Conservation (phyloP, 2,329 filamentous ascomycete genomes). For the Oidium heveae region DNA sequence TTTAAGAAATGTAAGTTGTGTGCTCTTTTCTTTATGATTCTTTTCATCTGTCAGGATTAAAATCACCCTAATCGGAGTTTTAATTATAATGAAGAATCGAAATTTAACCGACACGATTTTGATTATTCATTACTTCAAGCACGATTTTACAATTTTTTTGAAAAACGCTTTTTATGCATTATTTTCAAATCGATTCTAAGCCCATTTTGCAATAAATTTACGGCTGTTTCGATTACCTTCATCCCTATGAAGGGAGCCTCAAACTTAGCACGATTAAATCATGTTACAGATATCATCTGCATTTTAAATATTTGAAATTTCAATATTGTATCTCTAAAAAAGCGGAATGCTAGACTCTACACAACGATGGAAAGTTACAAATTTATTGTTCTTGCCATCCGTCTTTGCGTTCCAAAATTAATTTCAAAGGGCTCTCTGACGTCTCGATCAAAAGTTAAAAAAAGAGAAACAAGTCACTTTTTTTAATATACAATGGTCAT, state of each 20-base stretch:
- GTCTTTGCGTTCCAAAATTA: conserved; percentile 32
- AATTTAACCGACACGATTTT: no score
- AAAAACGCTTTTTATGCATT: no score
- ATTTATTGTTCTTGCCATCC: conserved; percentile 16
- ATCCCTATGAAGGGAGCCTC: not conserved
- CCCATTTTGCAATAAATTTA: not conserved
- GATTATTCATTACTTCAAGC: no score
- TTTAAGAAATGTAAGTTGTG: no score
- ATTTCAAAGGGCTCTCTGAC: conserved; percentile 34
- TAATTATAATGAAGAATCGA: no score
- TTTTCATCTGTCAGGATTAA: no score
- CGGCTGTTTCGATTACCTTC: not conserved
- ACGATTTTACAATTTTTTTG: no score
- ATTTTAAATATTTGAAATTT: conserved; percentile 3
- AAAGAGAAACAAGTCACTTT: no score
- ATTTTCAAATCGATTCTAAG: not conserved
- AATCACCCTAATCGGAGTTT: no score
- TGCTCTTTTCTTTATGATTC: no score
- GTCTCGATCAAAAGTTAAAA: conserved; percentile 16
- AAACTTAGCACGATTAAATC: not conserved
- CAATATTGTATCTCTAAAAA: conserved; percentile 24
- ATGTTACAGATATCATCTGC: not conserved
- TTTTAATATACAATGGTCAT: conserved; percentile 17
- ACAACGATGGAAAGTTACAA: conserved; percentile 10
- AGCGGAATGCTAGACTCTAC: conserved; percentile 28